Percentiles rank a stretch among this genome's conserved stretches.
phyloP scores from a whole-genome alignment of 805 yeast species.

The Saccharomyces jurei region DNA sequence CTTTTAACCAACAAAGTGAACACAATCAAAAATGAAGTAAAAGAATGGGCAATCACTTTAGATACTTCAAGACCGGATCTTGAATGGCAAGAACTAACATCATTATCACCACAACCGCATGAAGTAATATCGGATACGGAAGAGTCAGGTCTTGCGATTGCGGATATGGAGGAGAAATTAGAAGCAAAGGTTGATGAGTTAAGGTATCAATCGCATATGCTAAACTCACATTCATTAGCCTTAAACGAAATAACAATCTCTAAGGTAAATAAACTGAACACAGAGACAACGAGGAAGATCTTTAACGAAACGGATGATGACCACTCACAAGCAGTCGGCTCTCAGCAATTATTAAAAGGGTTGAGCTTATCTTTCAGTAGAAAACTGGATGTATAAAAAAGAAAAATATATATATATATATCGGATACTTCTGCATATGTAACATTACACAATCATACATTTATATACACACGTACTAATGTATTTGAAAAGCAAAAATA shows the following conservation, averaged over 20 bases:
- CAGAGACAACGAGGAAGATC: not conserved
- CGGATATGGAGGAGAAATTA: not conserved
- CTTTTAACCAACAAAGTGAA: slow-evolving; percentile 18
- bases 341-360: not conserved
- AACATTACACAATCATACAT: not conserved
- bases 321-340: not conserved
- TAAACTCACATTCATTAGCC: slow-evolving; percentile 18
- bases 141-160: not conserved
- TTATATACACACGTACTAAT: not conserved
- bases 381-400: not conserved
- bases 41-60: slow-evolving; percentile 21
- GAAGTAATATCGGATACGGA: not conserved
- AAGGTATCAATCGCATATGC: slow-evolving; percentile 18
- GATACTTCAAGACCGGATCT: slow-evolving; percentile 12
- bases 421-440: not conserved
- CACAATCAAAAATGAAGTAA: slow-evolving; percentile 18
- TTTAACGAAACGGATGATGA: not conserved
- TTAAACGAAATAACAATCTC: slow-evolving; percentile 11
- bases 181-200: slow-evolving; percentile 10
- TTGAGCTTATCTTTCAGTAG: not conserved
- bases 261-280: slow-evolving; percentile 11
- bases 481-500: not conserved
- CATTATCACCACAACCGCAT: not conserved
- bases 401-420: not conserved
- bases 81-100: slow-evolving; percentile 14